These are phyloP conservation scores for Phaeophleospora eucalypticola DNA, from an alignment of 2,329 filamentous ascomycete species.

Conservation along the genomic window DNA sequence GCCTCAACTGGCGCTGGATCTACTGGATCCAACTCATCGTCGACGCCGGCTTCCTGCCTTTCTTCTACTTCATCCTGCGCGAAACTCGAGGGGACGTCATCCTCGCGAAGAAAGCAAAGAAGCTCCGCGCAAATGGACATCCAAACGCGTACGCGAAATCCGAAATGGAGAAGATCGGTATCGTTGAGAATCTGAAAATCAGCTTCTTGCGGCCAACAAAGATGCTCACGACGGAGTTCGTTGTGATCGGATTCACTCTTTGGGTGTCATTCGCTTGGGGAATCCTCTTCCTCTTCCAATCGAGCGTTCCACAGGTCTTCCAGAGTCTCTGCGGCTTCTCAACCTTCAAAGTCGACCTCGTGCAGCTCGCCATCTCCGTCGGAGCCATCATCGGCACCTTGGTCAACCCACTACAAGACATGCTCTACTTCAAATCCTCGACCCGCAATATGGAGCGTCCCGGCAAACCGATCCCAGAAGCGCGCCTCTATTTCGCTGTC, in stretches of 20 bases:
- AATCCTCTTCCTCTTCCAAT: slow-evolving; percentile 44
- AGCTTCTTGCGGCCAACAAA: slow-evolving; percentile 28
- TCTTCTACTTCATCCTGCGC: slow-evolving; percentile 36
- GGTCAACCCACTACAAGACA: slow-evolving; percentile 33
- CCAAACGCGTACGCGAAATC: slow-evolving; percentile 22
- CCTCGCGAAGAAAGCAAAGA: slow-evolving; percentile 25
- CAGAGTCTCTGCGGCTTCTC: slow-evolving; percentile 33
- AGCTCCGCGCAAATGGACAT: slow-evolving; percentile 21
- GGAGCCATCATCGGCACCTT: slow-evolving; percentile 41
- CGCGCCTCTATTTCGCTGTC: slow-evolving; percentile 39
- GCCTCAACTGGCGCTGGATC: slow-evolving; percentile 29
- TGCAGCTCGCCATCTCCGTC: slow-evolving; percentile 39
- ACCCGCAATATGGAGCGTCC: slow-evolving; percentile 28
- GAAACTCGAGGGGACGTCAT: slow-evolving; percentile 39
- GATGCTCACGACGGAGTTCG: slow-evolving; percentile 26
- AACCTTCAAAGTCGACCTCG: slow-evolving; percentile 37
- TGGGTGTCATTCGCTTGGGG: slow-evolving; percentile 42
- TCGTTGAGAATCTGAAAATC: slow-evolving; percentile 22
- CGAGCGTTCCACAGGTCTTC: slow-evolving; percentile 40
- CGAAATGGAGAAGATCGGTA: slow-evolving; percentile 20
- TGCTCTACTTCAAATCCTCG: slow-evolving; percentile 37
- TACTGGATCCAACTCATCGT: slow-evolving; percentile 35
- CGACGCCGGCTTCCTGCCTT: slow-evolving; percentile 24
- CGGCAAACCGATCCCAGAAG: slow-evolving; percentile 36
- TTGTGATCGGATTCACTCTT: slow-evolving; percentile 35